Percentiles rank a stretch among this genome's conserved stretches.
Evolutionary conservation across 768 basidiomycete species (phyloP).

Genomic region (Hericium erinaceus): DNA sequence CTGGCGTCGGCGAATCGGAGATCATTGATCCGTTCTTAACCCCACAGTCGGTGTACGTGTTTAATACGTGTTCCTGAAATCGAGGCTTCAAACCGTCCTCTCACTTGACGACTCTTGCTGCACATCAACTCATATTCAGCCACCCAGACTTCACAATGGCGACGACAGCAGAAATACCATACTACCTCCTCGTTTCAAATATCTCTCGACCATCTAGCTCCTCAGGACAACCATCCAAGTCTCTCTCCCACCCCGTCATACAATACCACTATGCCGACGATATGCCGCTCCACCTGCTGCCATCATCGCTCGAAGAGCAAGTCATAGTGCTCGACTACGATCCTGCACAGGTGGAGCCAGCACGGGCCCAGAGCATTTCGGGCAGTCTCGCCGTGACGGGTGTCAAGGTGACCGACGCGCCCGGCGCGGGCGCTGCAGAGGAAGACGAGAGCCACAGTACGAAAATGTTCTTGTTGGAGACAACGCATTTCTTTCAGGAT

Average conservation of each 20-base stretch:
- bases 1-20: no score
- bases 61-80: no score
- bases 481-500: constrained; percentile 39
- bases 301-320: constrained; percentile 52
- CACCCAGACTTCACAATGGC: not conserved
- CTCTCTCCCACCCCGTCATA: constrained; percentile 61
- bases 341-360: constrained; percentile 25
- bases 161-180: constrained; percentile 33
- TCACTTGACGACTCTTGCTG: no score
- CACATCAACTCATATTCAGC: no score
- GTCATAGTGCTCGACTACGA: constrained; percentile 69
- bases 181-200: constrained; percentile 57
- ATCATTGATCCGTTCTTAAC: no score
- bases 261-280: constrained; percentile 83
- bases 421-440: constrained; percentile 51
- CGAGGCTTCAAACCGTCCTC: no score
- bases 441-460: constrained; percentile 36
- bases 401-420: constrained; percentile 62
- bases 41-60: no score
- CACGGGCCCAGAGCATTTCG: constrained; percentile 45
- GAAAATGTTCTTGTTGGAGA: constrained; percentile 72
- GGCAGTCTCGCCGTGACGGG: constrained; percentile 40
- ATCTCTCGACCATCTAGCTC: constrained; percentile 29
- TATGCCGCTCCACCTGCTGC: constrained; percentile 54
- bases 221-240: constrained; percentile 9